These are phyloP conservation scores for Clonostachys chloroleuca DNA, from an alignment of 2,329 filamentous ascomycete species.

Conservation along the genomic window DNA sequence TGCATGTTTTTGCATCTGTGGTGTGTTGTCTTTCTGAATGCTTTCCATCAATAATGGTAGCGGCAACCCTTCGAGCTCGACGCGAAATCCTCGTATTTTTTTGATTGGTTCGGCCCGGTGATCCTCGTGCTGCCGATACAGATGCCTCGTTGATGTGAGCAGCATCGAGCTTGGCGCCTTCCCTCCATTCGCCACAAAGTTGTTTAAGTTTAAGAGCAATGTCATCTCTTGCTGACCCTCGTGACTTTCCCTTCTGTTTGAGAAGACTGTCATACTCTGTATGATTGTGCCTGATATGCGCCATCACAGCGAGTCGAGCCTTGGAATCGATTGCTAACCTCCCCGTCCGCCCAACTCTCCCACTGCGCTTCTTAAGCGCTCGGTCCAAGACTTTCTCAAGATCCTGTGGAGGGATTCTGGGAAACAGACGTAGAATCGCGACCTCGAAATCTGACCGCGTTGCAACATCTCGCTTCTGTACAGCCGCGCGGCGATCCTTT, in stretches of 20 bases:
- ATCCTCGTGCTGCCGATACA: background rate
- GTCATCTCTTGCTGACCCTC: background rate
- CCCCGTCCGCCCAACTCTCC: conserved; percentile 40
- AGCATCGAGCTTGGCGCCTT: background rate
- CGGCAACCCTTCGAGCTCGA: too few relatives aligned
- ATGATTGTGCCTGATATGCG: conserved; percentile 41
- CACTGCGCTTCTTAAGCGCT: conserved; percentile 36
- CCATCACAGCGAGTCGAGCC: conserved; percentile 38
- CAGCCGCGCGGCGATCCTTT: conserved; percentile 18
- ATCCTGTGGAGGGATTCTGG: conserved; percentile 27
- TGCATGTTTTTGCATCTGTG: background rate
- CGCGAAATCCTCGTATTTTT: too few relatives aligned
- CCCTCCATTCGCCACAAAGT: background rate
- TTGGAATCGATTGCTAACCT: conserved; percentile 29
- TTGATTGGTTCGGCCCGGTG: background rate
- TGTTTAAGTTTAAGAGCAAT: background rate
- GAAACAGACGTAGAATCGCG: conserved; percentile 30
- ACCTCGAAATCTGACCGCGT: conserved; percentile 21
- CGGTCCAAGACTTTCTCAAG: conserved; percentile 27
- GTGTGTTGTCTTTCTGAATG: background rate
- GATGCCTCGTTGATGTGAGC: background rate
- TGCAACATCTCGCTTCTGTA: conserved; percentile 24
- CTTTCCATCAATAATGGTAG: too few relatives aligned
- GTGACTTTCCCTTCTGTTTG: background rate
- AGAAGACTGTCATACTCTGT: conserved; percentile 40